Evolutionary conservation across 169 alveolate species (phyloP).

Genomic region (Amoebophrya sp.): DNA sequence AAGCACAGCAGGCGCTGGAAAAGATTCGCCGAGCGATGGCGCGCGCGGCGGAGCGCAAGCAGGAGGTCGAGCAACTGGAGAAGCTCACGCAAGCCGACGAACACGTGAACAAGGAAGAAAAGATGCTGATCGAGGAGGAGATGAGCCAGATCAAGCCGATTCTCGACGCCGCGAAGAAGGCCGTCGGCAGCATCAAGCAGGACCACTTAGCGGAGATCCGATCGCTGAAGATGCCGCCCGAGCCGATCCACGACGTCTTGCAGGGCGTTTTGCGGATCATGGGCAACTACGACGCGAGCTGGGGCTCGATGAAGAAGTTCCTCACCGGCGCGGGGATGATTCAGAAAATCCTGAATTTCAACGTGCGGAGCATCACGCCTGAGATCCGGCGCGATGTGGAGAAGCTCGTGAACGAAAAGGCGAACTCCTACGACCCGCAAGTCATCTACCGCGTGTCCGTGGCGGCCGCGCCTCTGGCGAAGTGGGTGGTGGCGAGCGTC

Average conservation of each 20-base stretch:
- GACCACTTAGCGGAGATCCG: conserved; percentile 69
- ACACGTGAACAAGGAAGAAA: conserved; percentile 50
- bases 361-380: conserved; percentile 58
- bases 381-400: conserved; percentile 58
- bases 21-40: conserved; percentile 66
- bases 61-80: conserved; percentile 60
- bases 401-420: conserved; percentile 48
- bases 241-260: conserved; percentile 72
- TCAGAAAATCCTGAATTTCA: conserved; percentile 57
- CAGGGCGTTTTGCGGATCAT: conserved; percentile 70
- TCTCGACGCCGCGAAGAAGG: conserved; percentile 67
- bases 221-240: conserved; percentile 74
- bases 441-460: conserved; percentile 61
- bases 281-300: conserved; percentile 56
- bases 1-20: conserved; percentile 66
- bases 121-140: conserved; percentile 60
- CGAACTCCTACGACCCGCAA: conserved; percentile 54
- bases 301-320: conserved; percentile 63
- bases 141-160: conserved; percentile 68
- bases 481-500: conserved; percentile 69
- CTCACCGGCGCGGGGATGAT: conserved; percentile 48
- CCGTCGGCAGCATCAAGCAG: conserved; percentile 64
- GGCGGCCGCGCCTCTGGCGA: conserved; percentile 81
- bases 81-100: conserved; percentile 55
- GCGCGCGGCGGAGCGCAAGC: conserved; percentile 62